Percentiles rank a stretch among this genome's conserved stretches.
Conservation (phyloP, 2,329 filamentous ascomycete genomes). For the Aspergillaceae sp. region DNA sequence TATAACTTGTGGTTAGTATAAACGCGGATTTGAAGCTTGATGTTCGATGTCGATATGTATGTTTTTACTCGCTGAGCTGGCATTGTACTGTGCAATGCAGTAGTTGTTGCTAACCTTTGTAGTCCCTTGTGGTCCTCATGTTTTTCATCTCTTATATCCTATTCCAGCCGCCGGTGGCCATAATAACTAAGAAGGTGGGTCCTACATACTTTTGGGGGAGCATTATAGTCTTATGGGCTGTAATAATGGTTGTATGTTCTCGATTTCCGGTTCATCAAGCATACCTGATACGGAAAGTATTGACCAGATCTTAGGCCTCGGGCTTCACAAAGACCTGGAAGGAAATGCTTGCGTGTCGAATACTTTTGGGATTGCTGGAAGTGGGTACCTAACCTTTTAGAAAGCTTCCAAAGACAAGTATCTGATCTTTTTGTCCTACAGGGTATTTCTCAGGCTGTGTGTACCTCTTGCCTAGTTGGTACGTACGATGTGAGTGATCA, state of each 20-base stretch:
- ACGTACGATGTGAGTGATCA: constrained; percentile 38
- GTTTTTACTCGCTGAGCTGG: too few relatives aligned
- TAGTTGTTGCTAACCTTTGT: not conserved
- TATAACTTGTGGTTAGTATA: constrained; percentile 56
- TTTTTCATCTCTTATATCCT: constrained; percentile 26
- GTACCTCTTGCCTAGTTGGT: constrained; percentile 67
- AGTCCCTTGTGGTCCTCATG: constrained; percentile 18
- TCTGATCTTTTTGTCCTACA: constrained; percentile 3
- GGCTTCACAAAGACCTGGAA: constrained; percentile 23
- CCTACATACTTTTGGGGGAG: constrained; percentile 19
- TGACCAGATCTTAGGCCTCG: constrained; percentile 16
- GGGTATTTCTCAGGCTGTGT: constrained; percentile 63
- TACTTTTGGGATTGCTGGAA: constrained; percentile 21
- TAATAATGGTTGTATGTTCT: constrained; percentile 18
- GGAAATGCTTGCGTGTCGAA: constrained; percentile 17
- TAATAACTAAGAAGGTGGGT: constrained; percentile 23
- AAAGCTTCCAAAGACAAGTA: not conserved
- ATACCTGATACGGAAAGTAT: not conserved
- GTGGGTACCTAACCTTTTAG: constrained; percentile 7
- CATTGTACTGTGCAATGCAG: too few relatives aligned
- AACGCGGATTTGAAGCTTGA: constrained; percentile 19
- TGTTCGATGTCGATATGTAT: constrained; percentile 20
- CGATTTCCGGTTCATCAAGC: not conserved
- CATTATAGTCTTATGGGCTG: constrained; percentile 23
- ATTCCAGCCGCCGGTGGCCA: constrained; percentile 24